These are phyloP conservation scores for Grigorovia jiainica DNA, from an alignment of 805 yeast species.

Conservation along the genomic window DNA sequence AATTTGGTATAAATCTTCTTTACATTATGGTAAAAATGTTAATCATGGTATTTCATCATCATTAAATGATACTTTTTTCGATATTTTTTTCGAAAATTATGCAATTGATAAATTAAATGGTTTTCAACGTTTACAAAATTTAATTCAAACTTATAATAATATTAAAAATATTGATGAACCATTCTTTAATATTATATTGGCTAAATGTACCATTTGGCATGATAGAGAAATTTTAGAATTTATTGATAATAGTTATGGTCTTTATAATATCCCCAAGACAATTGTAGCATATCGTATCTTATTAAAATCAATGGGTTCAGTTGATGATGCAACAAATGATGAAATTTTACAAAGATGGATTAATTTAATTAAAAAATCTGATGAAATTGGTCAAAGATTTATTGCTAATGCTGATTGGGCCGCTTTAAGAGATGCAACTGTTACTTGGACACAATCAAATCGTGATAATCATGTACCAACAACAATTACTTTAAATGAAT, in stretches of 20 bases:
- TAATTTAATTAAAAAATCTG: slow-evolving; percentile 41
- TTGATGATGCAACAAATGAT: slow-evolving; percentile 39
- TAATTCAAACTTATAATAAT: slow-evolving; percentile 47
- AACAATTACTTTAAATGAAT: slow-evolving; percentile 3
- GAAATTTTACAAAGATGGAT: slow-evolving; percentile 54
- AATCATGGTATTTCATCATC: slow-evolving; percentile 66
- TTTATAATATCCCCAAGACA: slow-evolving; percentile 50
- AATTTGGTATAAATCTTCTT: slow-evolving; percentile 55
- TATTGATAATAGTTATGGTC: slow-evolving; percentile 48
- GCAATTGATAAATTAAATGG: slow-evolving; percentile 44
- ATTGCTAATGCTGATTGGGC: slow-evolving; percentile 84
- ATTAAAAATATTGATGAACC: slow-evolving; percentile 63
- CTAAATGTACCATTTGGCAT: slow-evolving; percentile 59
- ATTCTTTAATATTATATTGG: slow-evolving; percentile 67
- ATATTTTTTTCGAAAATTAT: slow-evolving; percentile 54
- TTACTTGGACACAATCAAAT: slow-evolving; percentile 28
- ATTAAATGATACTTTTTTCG: slow-evolving; percentile 58
- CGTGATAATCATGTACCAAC: slow-evolving; percentile 7
- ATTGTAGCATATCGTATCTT: slow-evolving; percentile 65
- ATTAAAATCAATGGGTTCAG: slow-evolving; percentile 62
- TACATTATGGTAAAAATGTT: slow-evolving; percentile 47
- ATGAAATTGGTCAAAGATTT: slow-evolving; percentile 43
- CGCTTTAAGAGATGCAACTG: slow-evolving; percentile 69
- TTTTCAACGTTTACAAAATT: slow-evolving; percentile 43
- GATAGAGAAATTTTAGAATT: slow-evolving; percentile 57